phyloP scores from a whole-genome alignment of 1,284 basidiomycete genomes.

The Ustilago curta region DNA sequence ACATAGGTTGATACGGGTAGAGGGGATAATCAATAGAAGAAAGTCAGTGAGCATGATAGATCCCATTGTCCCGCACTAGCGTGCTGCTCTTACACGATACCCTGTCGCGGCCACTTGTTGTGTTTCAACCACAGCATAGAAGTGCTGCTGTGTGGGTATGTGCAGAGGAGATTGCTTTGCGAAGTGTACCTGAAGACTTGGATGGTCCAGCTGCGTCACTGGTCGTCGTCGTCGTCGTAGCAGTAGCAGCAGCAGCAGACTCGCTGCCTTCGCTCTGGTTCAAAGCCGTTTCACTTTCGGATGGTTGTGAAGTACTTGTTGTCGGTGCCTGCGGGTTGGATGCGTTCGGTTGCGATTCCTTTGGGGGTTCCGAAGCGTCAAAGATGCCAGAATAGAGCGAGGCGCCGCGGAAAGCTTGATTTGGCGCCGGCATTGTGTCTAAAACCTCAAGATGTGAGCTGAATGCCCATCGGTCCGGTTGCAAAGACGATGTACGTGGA shows the following conservation, averaged over 20 bases:
- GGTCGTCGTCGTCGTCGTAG: too few relatives aligned
- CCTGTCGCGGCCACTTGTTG: not conserved
- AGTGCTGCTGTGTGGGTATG: not conserved
- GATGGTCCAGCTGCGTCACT: conserved; percentile 10
- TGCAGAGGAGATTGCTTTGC: conserved; percentile 5
- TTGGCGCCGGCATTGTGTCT: conserved; percentile 21
- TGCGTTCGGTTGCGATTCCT: conserved; percentile 1
- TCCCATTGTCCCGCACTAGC: conserved; percentile 3
- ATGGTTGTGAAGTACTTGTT: not conserved
- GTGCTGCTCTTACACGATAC: conserved; percentile 3
- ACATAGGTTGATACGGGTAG: too few relatives aligned
- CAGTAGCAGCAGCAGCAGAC: not conserved
- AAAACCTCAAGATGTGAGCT: not conserved
- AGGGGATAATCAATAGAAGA: conserved; percentile 1
- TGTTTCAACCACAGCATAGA: not conserved
- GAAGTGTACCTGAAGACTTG: conserved; percentile 55
- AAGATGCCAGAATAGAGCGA: conserved; percentile 58
- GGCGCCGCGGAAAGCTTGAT: conserved; percentile 35
- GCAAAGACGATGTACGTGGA: not conserved
- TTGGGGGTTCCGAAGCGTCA: conserved; percentile 14
- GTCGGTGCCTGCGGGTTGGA: not conserved
- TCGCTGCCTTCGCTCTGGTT: not conserved
- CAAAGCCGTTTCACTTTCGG: not conserved
- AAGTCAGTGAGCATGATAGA: conserved; percentile 39
- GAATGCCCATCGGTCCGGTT: not conserved